Percentiles rank a stretch among this genome's conserved stretches.
Conservation (phyloP, 108 stramenopile species). For the Aurantiochytrium sp. region DNA sequence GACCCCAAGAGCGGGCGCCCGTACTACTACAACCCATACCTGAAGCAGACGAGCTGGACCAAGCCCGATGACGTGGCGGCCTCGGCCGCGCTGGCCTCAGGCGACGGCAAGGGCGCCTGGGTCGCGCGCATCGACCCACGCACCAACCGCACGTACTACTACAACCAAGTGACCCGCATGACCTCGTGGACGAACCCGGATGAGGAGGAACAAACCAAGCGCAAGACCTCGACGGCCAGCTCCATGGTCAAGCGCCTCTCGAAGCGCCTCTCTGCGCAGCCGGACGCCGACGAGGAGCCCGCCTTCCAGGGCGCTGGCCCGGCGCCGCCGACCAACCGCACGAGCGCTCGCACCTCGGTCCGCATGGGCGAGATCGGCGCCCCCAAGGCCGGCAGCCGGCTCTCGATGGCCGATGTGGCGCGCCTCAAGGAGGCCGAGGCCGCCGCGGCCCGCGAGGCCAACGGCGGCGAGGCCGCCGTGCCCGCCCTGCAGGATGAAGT, state of each 20-base stretch:
- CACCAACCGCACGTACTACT: slow-evolving; percentile 80
- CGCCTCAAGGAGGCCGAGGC: neutral
- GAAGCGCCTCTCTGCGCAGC: neutral
- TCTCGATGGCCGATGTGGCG: slow-evolving; percentile 20
- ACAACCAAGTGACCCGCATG: slow-evolving; percentile 75
- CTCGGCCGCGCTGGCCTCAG: neutral
- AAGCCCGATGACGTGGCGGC: neutral
- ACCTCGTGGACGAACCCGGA: slow-evolving; percentile 86
- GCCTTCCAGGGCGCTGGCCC: neutral
- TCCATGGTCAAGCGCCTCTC: slow-evolving; percentile 7
- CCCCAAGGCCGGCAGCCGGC: neutral
- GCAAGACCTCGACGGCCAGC: neutral
- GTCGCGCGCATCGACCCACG: slow-evolving; percentile 55
- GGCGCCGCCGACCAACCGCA: slow-evolving; percentile 19
- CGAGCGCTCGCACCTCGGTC: slow-evolving; percentile 4
- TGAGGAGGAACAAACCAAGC: neutral
- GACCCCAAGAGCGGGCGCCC: neutral
- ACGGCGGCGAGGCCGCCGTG: neutral
- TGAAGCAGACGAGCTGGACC: slow-evolving; percentile 30
- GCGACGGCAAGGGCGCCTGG: slow-evolving; percentile 9
- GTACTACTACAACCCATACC: slow-evolving; percentile 23
- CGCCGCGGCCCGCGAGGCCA: neutral
- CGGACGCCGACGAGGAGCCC: neutral
- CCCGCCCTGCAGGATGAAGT: neutral
- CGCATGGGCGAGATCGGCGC: neutral